A percentile compares a stretch with the other conserved stretches of the same genome.
Evolutionary conservation across 805 yeast species (phyloP).

Genomic region (Kodamaea nitidulidarum): DNA sequence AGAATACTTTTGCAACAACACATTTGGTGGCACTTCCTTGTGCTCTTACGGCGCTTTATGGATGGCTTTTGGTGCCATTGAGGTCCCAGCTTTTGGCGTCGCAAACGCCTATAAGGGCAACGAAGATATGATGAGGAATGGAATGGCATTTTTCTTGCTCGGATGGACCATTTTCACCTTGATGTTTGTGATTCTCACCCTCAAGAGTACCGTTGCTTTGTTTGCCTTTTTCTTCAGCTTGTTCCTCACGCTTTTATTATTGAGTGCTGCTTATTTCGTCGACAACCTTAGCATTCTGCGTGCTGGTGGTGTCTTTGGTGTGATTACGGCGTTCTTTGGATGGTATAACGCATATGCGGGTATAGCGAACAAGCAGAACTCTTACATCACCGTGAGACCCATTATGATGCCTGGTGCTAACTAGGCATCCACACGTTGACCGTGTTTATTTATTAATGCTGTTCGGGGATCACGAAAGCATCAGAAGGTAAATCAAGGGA

Average conservation of each 20-base stretch:
- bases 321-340: conserved; percentile 21
- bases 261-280: conserved; percentile 51
- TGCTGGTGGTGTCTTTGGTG: conserved; percentile 24
- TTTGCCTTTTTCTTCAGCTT: conserved; percentile 51
- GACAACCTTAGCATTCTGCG: conserved; percentile 12
- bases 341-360: conserved; percentile 28
- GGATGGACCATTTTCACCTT: conserved; percentile 67
- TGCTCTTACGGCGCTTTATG: conserved; percentile 55
- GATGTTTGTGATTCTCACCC: conserved; percentile 51
- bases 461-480: too few relatives aligned
- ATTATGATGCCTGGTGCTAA: conserved; percentile 5
- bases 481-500: too few relatives aligned
- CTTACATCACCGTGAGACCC: conserved; percentile 21
- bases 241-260: conserved; percentile 50
- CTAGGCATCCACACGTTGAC: not conserved
- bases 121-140: conserved; percentile 42
- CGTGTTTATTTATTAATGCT: not conserved
- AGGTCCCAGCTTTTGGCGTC: conserved; percentile 55
- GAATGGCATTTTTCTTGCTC: conserved; percentile 53
- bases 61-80: conserved; percentile 46
- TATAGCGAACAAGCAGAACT: conserved; percentile 21
- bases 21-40: conserved; percentile 54
- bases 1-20: conserved; percentile 48
- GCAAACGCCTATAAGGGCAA: conserved; percentile 42
- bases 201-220: conserved; percentile 47